phyloP scores from a whole-genome alignment of 164 flowering plant species.

The Vitis riparia region DNA sequence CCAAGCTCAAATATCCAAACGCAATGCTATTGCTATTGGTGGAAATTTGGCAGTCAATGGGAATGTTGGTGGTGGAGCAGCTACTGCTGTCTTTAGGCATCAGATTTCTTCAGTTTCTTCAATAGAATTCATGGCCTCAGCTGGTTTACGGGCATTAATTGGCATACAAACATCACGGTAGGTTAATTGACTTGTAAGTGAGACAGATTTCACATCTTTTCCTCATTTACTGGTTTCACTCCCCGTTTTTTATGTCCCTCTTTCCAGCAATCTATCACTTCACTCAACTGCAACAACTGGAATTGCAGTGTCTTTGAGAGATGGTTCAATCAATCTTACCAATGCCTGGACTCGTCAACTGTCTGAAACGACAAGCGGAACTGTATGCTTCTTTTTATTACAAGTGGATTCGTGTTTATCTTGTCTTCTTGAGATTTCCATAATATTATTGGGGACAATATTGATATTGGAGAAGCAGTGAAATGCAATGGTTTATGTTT shows the following conservation, averaged over 20 bases:
- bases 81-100: constrained; percentile 65
- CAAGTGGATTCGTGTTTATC: neutral
- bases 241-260: constrained; percentile 2
- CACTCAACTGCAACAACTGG: constrained; percentile 88
- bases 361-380: constrained; percentile 76
- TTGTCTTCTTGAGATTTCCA: neutral
- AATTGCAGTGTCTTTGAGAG: constrained; percentile 68
- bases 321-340: constrained; percentile 88
- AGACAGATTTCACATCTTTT: neutral
- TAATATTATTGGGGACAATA: too few species aligned
- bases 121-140: constrained; percentile 69
- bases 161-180: constrained; percentile 85
- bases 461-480: neutral
- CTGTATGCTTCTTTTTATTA: constrained; percentile 43
- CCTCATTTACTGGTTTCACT: neutral
- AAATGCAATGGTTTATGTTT: too few species aligned
- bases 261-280: constrained; percentile 59
- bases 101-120: constrained; percentile 74
- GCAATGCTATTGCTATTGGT: constrained; percentile 60
- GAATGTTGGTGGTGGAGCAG: constrained; percentile 73
- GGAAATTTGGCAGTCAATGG: constrained; percentile 79
- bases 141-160: constrained; percentile 74
- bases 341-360: constrained; percentile 95
- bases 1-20: constrained; percentile 82
- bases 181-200: constrained; percentile 16